Evolutionary conservation across 2,329 filamentous ascomycete genomes (phyloP).

Genomic region (Colletotrichum simmondsii): DNA sequence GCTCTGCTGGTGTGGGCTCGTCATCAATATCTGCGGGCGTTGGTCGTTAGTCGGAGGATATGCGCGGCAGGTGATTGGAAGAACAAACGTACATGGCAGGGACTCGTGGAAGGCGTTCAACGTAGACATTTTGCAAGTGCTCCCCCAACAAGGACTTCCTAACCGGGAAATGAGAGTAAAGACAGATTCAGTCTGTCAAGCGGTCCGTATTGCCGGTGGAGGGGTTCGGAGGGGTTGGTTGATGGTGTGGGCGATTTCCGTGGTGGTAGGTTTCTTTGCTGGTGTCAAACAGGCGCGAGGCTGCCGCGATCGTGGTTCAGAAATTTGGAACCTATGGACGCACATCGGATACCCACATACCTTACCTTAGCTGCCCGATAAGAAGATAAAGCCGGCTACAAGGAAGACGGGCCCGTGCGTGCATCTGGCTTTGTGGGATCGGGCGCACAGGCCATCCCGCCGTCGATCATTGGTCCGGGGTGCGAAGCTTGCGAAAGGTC

Average conservation of each 20-base stretch:
- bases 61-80: slow-evolving; percentile 26
- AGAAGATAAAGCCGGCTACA: slow-evolving; percentile 28
- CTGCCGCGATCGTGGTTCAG: slow-evolving; percentile 6
- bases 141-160: neutral
- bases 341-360: no score
- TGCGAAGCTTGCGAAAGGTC: neutral
- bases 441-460: slow-evolving; percentile 12
- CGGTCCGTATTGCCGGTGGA: neutral
- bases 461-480: slow-evolving; percentile 27
- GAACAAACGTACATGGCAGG: slow-evolving; percentile 75
- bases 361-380: slow-evolving; percentile 19
- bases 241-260: neutral
- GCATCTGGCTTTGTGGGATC: neutral
- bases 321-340: slow-evolving; percentile 20
- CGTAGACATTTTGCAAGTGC: slow-evolving; percentile 37
- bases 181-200: neutral
- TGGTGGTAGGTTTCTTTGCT: neutral
- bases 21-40: slow-evolving; percentile 79
- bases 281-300: slow-evolving; percentile 2
- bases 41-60: slow-evolving; percentile 31
- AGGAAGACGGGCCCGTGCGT: slow-evolving; percentile 9
- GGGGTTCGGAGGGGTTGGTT: no score
- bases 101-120: slow-evolving; percentile 73
- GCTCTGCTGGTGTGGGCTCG: slow-evolving; percentile 71
- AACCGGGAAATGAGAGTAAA: neutral